Evolutionary conservation across 768 basidiomycete genomes (phyloP).

Genomic region (Suillus brevipes): DNA sequence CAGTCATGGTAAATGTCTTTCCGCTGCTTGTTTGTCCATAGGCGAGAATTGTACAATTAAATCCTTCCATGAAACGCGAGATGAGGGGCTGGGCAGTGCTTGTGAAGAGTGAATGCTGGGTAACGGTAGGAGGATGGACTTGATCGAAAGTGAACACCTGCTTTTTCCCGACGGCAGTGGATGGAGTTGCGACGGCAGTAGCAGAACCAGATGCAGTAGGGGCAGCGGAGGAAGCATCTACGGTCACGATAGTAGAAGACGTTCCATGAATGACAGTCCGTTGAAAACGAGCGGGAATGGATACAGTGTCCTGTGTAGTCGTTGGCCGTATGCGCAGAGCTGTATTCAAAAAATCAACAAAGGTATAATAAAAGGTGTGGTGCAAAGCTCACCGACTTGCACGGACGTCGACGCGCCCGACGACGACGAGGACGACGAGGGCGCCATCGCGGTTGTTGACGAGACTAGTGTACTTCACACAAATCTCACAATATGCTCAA

Average conservation of each 20-base stretch:
- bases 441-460: slow-evolving; percentile 59
- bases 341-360: slow-evolving; percentile 32
- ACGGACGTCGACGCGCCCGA: slow-evolving; percentile 75
- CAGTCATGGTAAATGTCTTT: slow-evolving; percentile 88
- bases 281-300: slow-evolving; percentile 94
- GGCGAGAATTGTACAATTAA: slow-evolving; percentile 78
- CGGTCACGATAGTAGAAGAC: slow-evolving; percentile 73
- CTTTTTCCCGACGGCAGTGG: slow-evolving; percentile 63
- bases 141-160: slow-evolving; percentile 92
- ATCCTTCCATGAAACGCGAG: slow-evolving; percentile 86
- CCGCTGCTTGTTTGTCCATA: slow-evolving; percentile 37
- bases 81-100: slow-evolving; percentile 84
- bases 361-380: neutral
- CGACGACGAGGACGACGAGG: slow-evolving; percentile 68
- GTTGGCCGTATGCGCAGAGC: slow-evolving; percentile 91
- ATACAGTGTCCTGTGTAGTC: slow-evolving; percentile 77
- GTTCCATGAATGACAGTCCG: slow-evolving; percentile 81
- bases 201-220: slow-evolving; percentile 52
- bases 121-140: slow-evolving; percentile 83
- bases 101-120: slow-evolving; percentile 84
- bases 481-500: slow-evolving; percentile 3
- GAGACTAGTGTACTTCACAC: slow-evolving; percentile 10
- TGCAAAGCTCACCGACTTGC: slow-evolving; percentile 80
- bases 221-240: slow-evolving; percentile 67
- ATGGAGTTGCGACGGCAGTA: slow-evolving; percentile 46